Base-by-base conservation (phyloP, 2,329 filamentous ascomycete genomes). In the Trichophyton equinum region DNA sequence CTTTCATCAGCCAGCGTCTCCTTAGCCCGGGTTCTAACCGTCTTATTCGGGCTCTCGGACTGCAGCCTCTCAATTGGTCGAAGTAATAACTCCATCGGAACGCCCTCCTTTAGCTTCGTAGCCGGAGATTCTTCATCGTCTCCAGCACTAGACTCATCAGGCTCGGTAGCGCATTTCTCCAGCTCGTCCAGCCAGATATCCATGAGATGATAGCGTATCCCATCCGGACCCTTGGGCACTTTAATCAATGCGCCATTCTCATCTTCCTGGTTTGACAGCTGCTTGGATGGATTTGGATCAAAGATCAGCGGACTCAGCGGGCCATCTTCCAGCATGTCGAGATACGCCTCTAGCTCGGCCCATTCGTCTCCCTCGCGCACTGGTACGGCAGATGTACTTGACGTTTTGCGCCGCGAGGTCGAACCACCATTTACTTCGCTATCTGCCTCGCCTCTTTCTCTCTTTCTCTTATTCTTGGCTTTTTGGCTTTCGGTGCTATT, bases 131-230 rank as follows among this genome's bases (percentile, higher is more conserved):
- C 68, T 2, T 68, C 64, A 58, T 73, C 71, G 63, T 68, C 68
- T 4, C 71, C 72, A 9, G 68, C 69, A 4, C 69, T 68, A 3
- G 69, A 68, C 8, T 74, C 75, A 40, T 75, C 74, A 11, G 60
- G 67, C 22, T 84, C 66, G 40, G 82, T 78, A 59, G 85, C 82
- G 38, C 84, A 82, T 69, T 85, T 86, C 73, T 91, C 88, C 68
- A 91, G 74, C 79, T 96, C 91, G 72, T 97, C 94, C 7, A 95
- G 82, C 84, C 88, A 97, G 60, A 97, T 82, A 76, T 99, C 94
- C 64, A 95, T 74, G 13, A 91, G 82, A 74, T 99, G 94, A 73
- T 95, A 85, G 64, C 90, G 78, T 72, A 99, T 71, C 0, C 94
- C 94, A 67, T 94, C 88, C 0, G 92, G 88, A 0, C 95, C 83